Conservation (phyloP, 495 filamentous ascomycete genomes). For the Hamigera avellanea region DNA sequence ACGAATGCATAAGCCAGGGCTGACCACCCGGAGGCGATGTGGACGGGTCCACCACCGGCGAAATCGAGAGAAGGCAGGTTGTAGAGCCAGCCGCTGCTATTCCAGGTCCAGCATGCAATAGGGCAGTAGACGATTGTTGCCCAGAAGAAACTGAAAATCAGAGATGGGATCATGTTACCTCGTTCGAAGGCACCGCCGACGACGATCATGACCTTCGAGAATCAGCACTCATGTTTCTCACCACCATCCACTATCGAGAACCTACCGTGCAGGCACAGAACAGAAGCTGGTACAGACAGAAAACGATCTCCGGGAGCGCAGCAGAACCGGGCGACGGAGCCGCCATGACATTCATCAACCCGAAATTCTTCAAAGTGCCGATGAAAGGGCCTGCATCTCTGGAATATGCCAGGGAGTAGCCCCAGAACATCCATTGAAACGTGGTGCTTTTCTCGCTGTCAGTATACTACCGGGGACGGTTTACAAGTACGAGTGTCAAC, state of each 20-base stretch:
- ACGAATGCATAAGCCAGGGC: conserved; percentile 46
- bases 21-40: conserved; percentile 42
- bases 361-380: conserved; percentile 41
- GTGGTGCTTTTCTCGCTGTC: conserved; percentile 13
- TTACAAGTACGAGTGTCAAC: conserved; percentile 4
- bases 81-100: conserved; percentile 44
- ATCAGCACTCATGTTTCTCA: background rate
- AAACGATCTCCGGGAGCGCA: conserved; percentile 44
- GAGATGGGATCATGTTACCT: conserved; percentile 41
- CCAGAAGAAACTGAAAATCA: conserved; percentile 48
- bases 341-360: conserved; percentile 37
- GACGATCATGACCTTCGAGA: conserved; percentile 35
- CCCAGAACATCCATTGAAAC: conserved; percentile 50
- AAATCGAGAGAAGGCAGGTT: conserved; percentile 44
- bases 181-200: conserved; percentile 44
- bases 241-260: no score
- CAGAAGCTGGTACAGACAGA: conserved; percentile 45
- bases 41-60: conserved; percentile 45
- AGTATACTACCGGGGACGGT: background rate
- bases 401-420: conserved; percentile 43
- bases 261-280: conserved; percentile 46
- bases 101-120: conserved; percentile 52
- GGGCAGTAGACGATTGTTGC: conserved; percentile 49
- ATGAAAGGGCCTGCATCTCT: conserved; percentile 41
- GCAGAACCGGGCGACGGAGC: conserved; percentile 37